phyloP scores from a whole-genome alignment of 139 green algal species.

The Auxenochlorella pyrenoidosa region DNA sequence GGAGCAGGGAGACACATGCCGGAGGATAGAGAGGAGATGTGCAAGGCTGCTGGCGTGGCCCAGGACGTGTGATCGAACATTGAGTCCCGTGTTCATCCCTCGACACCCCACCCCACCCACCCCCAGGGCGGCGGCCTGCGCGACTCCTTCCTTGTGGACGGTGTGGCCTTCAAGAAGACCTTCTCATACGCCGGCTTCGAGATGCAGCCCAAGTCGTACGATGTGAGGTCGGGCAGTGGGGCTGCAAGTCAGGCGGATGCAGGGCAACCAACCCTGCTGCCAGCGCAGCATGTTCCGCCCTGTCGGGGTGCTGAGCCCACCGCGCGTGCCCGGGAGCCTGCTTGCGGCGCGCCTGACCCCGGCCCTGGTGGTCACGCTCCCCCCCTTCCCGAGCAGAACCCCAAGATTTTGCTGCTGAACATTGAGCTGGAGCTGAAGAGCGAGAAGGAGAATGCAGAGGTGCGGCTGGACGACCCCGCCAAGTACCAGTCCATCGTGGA shows the following conservation, averaged over 20 bases:
- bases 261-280: no score
- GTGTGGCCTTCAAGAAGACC: slow-evolving; percentile 99
- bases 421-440: slow-evolving; percentile 99
- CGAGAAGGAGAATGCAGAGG: slow-evolving; percentile 98
- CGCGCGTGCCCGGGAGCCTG: no score
- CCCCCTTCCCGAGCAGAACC: slow-evolving; percentile 57
- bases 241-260: background rate
- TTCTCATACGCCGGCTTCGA: slow-evolving; percentile 99
- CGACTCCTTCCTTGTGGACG: slow-evolving; percentile 97
- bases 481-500: slow-evolving; percentile 99
- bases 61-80: no score
- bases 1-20: no score
- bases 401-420: slow-evolving; percentile 98
- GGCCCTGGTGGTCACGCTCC: no score
- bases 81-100: background rate
- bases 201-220: slow-evolving; percentile 97
- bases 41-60: no score
- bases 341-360: no score
- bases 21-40: no score
- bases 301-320: background rate
- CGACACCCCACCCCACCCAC: slow-evolving; percentile 17
- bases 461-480: slow-evolving; percentile 91
- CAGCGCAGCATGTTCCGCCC: no score
- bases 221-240: background rate
- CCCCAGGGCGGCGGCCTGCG: slow-evolving; percentile 90